A percentile compares a stretch with the other conserved stretches of the same genome.
These are phyloP conservation scores for Lobosporangium transversale DNA, from an alignment of 192 early-diverging fungal genomes.

Conservation along the genomic window DNA sequence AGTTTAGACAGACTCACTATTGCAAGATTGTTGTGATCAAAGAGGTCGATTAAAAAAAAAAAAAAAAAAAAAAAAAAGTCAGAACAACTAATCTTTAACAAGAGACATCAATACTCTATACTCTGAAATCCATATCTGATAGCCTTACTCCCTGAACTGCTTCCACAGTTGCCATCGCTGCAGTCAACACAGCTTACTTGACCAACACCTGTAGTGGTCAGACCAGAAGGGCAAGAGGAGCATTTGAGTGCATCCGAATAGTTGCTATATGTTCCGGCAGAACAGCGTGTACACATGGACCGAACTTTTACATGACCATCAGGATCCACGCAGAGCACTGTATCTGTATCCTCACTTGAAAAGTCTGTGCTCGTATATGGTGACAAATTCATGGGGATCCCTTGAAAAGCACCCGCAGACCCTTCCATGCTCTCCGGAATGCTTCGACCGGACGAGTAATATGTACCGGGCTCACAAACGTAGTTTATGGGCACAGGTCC, in stretches of 20 bases:
- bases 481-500: constrained; percentile 22
- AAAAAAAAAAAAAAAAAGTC: too few relatives aligned
- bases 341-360: too few relatives aligned
- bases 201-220: constrained; percentile 18
- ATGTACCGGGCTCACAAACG: constrained; percentile 20
- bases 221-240: constrained; percentile 9
- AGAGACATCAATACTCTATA: too few relatives aligned
- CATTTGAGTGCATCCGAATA: constrained; percentile 15
- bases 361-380: too few relatives aligned
- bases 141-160: too few relatives aligned
- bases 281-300: constrained; percentile 29
- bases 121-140: too few relatives aligned
- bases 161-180: constrained; percentile 9
- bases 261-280: constrained; percentile 8
- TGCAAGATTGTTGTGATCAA: too few relatives aligned
- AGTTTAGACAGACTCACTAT: background rate
- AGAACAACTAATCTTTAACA: too few relatives aligned
- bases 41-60: too few relatives aligned
- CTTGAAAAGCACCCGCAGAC: too few relatives aligned
- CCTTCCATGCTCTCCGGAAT: too few relatives aligned
- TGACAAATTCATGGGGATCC: too few relatives aligned
- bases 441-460: constrained; percentile 7
- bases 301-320: constrained; percentile 16
- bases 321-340: constrained; percentile 24
- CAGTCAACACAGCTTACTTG: constrained; percentile 24